Percentiles rank a stretch among this genome's conserved stretches.
phyloP scores from a whole-genome alignment of 2,329 filamentous ascomycete species.

The Dactylellina drechsleri region DNA sequence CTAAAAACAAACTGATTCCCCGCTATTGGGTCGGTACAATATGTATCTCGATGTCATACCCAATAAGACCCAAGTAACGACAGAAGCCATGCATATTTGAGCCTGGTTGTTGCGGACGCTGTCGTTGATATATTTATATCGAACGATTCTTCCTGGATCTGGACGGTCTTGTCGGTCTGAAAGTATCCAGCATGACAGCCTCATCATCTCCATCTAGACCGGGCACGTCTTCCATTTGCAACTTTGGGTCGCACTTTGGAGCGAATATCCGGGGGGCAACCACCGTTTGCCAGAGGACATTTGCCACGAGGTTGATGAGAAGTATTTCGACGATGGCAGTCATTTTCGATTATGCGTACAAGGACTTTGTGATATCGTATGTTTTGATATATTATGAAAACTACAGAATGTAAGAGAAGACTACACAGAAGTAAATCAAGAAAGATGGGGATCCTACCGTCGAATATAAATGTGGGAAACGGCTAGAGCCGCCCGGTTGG shows the following conservation, averaged over 20 bases:
- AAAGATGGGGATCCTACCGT: too few species aligned
- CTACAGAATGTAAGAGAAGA: background rate
- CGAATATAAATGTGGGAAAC: background rate
- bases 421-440: background rate
- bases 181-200: conserved; percentile 1
- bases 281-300: background rate
- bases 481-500: background rate
- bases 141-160: background rate
- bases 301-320: background rate
- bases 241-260: background rate
- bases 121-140: background rate
- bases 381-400: background rate
- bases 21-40: too few species aligned
- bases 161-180: background rate
- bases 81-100: background rate
- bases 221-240: background rate
- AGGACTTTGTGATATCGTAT: background rate
- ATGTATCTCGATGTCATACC: too few species aligned
- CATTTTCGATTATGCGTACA: background rate
- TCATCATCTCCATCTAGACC: conserved; percentile 4
- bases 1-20: too few species aligned
- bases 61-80: too few species aligned
- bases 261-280: conserved; percentile 3
- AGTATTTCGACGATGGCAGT: background rate
- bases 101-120: background rate